A percentile compares a stretch with the other conserved stretches of the same genome.
phyloP scores from a whole-genome alignment of 2,329 filamentous ascomycete species.

The Arthrinium puccinioides region DNA sequence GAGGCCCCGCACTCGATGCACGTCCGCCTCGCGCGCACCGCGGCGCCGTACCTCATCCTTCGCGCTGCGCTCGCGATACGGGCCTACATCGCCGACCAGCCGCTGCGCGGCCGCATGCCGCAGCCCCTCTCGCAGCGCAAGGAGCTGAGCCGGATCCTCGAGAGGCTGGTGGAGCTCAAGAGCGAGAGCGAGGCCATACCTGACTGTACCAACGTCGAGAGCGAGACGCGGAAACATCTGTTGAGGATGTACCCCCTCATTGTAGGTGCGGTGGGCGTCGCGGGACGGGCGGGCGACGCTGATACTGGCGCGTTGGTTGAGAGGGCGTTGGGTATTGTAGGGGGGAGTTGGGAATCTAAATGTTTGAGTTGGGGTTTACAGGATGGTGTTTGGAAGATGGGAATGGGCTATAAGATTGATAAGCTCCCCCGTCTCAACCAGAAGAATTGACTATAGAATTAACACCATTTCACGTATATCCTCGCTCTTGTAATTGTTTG shows the following conservation, averaged over 20 bases:
- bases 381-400: too few relatives aligned
- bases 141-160: slow-evolving; percentile 69
- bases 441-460: too few relatives aligned
- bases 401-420: too few relatives aligned
- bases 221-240: slow-evolving; percentile 64
- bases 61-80: slow-evolving; percentile 75
- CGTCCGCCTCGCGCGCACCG: slow-evolving; percentile 62
- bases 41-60: slow-evolving; percentile 75
- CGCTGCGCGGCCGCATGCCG: slow-evolving; percentile 80
- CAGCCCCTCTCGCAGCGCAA: slow-evolving; percentile 74
- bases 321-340: slow-evolving; percentile 55
- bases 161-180: slow-evolving; percentile 56
- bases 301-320: slow-evolving; percentile 51
- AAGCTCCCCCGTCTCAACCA: too few relatives aligned
- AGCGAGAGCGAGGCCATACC: slow-evolving; percentile 67
- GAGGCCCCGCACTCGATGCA: slow-evolving; percentile 29
- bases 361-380: background rate
- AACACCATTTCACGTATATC: too few relatives aligned
- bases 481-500: too few relatives aligned
- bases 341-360: slow-evolving; percentile 42
- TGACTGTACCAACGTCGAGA: slow-evolving; percentile 41
- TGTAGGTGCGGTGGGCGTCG: slow-evolving; percentile 53
- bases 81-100: slow-evolving; percentile 84
- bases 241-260: slow-evolving; percentile 74
- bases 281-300: slow-evolving; percentile 50